These are phyloP conservation scores for Amanita rubescens DNA, from an alignment of 768 basidiomycete genomes.

Conservation along the genomic window DNA sequence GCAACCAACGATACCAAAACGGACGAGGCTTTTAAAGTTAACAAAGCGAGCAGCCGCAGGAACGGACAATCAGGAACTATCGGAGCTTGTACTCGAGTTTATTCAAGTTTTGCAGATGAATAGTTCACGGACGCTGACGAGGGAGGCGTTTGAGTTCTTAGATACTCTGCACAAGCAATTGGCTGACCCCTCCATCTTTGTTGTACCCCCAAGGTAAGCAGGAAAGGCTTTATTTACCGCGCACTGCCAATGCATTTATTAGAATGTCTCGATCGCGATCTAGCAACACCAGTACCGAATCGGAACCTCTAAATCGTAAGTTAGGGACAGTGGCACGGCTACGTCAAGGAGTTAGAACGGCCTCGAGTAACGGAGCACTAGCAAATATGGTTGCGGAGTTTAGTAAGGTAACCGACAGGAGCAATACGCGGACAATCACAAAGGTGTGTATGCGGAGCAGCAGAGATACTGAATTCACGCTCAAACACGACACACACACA, in stretches of 20 bases:
- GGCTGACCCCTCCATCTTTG: slow-evolving; percentile 55
- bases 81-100: slow-evolving; percentile 52
- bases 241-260: slow-evolving; percentile 9
- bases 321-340: slow-evolving; percentile 53
- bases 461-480: neutral
- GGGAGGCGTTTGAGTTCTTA: slow-evolving; percentile 64
- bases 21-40: slow-evolving; percentile 42
- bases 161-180: slow-evolving; percentile 67
- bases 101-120: slow-evolving; percentile 55
- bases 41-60: slow-evolving; percentile 35
- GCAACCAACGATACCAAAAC: slow-evolving; percentile 39
- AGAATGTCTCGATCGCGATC: slow-evolving; percentile 32
- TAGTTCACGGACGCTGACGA: slow-evolving; percentile 58
- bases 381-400: slow-evolving; percentile 66
- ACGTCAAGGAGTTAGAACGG: slow-evolving; percentile 43
- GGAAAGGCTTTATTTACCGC: neutral
- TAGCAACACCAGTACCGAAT: slow-evolving; percentile 30
- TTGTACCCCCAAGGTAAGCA: slow-evolving; percentile 44
- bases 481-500: slow-evolving; percentile 14
- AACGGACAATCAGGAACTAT: slow-evolving; percentile 47
- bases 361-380: slow-evolving; percentile 47
- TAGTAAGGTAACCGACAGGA: slow-evolving; percentile 58
- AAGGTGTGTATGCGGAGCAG: slow-evolving; percentile 34
- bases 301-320: slow-evolving; percentile 46
- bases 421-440: slow-evolving; percentile 63